Evolutionary conservation across 345 rosid genomes (phyloP).

Genomic region (Cardamine resedifolia): DNA sequence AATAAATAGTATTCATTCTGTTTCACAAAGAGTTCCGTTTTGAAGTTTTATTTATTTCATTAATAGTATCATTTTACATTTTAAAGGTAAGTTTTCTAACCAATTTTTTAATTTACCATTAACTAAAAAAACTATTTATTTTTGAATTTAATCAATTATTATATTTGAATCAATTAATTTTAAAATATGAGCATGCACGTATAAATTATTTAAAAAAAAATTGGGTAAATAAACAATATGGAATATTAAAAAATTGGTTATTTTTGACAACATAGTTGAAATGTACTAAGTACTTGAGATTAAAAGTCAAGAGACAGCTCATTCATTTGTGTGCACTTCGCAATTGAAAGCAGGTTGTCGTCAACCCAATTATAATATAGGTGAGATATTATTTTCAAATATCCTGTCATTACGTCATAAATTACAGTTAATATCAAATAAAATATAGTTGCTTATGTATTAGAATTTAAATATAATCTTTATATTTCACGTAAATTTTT

Average conservation of each 20-base stretch:
- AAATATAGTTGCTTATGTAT: background rate
- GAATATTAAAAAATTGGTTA: background rate
- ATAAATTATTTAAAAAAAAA: too few species aligned
- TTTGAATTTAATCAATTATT: too few species aligned
- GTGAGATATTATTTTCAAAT: constrained; percentile 1
- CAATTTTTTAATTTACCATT: background rate
- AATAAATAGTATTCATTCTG: background rate
- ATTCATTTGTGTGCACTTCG: constrained; percentile 8
- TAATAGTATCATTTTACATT: too few species aligned
- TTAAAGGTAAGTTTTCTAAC: background rate
- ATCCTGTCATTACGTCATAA: background rate
- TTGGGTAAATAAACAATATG: too few species aligned
- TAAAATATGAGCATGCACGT: too few species aligned
- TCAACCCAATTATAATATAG: background rate
- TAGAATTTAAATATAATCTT: background rate
- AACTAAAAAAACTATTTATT: background rate
- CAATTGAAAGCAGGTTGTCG: constrained; percentile 13
- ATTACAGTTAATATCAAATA: background rate
- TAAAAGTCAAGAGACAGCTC: constrained; percentile 14
- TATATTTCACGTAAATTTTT: background rate
- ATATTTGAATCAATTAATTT: too few species aligned
- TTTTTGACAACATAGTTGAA: background rate
- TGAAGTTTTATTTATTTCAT: too few species aligned
- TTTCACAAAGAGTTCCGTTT: too few species aligned
- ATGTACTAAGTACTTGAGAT: background rate